phyloP scores from a whole-genome alignment of 2,329 filamentous ascomycete species.

The Trichoderma gracile region DNA sequence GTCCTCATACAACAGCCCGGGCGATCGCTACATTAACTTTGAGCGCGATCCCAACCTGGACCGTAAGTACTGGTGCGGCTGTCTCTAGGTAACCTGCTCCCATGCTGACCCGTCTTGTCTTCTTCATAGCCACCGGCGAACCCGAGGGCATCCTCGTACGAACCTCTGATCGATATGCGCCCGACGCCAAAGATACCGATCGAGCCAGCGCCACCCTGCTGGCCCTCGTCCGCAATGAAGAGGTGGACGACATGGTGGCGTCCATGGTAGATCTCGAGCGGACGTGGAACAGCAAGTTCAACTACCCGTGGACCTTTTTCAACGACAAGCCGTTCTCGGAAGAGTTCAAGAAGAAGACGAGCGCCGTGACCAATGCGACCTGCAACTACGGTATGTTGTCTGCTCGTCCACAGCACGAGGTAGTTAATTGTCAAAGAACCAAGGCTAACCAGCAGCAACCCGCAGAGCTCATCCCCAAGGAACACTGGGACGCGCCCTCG shows the following conservation, averaged over 20 bases:
- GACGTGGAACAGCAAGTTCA: slow-evolving; percentile 98
- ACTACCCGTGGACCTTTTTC: slow-evolving; percentile 99
- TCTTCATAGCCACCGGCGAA: slow-evolving; percentile 70
- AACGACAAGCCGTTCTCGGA: slow-evolving; percentile 93
- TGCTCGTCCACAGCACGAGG: not conserved
- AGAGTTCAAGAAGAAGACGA: slow-evolving; percentile 84
- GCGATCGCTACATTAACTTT: slow-evolving; percentile 56
- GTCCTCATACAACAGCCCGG: slow-evolving; percentile 45
- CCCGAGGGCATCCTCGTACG: slow-evolving; percentile 75
- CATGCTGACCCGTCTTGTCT: slow-evolving; percentile 25
- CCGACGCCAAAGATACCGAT: slow-evolving; percentile 71
- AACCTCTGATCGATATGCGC: slow-evolving; percentile 74
- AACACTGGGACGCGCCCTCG: slow-evolving; percentile 87
- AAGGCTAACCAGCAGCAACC: slow-evolving; percentile 26
- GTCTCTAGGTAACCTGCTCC: not conserved
- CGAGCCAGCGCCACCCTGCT: slow-evolving; percentile 93
- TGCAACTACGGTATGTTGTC: slow-evolving; percentile 64
- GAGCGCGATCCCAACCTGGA: slow-evolving; percentile 83
- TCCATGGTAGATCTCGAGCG: slow-evolving; percentile 90
- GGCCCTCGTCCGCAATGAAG: slow-evolving; percentile 88
- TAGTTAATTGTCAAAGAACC: not conserved
- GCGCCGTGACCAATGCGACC: slow-evolving; percentile 82
- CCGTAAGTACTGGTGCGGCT: slow-evolving; percentile 57
- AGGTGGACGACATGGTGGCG: slow-evolving; percentile 78
- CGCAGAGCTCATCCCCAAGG: slow-evolving; percentile 81